A percentile compares a stretch with the other conserved stretches of the same genome.
phyloP scores from a whole-genome alignment of 768 basidiomycete species.

The Podaxis rugospora region DNA sequence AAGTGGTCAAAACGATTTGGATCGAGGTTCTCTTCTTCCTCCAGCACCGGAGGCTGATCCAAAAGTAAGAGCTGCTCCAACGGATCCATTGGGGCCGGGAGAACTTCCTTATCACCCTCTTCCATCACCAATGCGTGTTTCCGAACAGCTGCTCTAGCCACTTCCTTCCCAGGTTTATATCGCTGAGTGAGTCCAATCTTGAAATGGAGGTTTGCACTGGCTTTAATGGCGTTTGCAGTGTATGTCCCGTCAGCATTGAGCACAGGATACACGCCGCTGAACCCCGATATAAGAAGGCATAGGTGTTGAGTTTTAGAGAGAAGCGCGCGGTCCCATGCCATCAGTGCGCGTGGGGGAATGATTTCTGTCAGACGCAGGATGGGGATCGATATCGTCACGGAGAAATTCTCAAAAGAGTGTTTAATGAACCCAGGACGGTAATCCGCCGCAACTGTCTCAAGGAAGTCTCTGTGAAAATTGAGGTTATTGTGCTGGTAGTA shows the following conservation, averaged over 20 bases:
- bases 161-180: slow-evolving; percentile 57
- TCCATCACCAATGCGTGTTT: slow-evolving; percentile 44
- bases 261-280: slow-evolving; percentile 50
- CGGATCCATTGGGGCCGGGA: background rate
- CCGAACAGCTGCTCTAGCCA: slow-evolving; percentile 43
- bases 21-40: slow-evolving; percentile 29
- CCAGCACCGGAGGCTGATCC: slow-evolving; percentile 14
- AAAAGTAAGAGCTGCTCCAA: slow-evolving; percentile 14
- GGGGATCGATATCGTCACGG: slow-evolving; percentile 54
- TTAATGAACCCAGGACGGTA: slow-evolving; percentile 59
- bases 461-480: slow-evolving; percentile 44
- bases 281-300: slow-evolving; percentile 60
- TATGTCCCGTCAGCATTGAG: slow-evolving; percentile 40
- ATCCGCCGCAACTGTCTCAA: slow-evolving; percentile 49
- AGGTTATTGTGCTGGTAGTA: background rate
- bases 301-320: slow-evolving; percentile 54
- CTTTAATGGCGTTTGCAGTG: slow-evolving; percentile 25
- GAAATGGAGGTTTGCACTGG: slow-evolving; percentile 40
- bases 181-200: slow-evolving; percentile 54
- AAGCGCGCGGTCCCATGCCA: slow-evolving; percentile 71
- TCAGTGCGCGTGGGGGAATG: slow-evolving; percentile 60
- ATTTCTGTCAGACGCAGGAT: slow-evolving; percentile 44
- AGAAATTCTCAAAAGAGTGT: slow-evolving; percentile 40
- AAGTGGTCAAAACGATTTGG: slow-evolving; percentile 51
- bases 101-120: slow-evolving; percentile 37